These are phyloP conservation scores for Lactarius sp. DNA, from an alignment of 768 basidiomycete species.

Conservation along the genomic window DNA sequence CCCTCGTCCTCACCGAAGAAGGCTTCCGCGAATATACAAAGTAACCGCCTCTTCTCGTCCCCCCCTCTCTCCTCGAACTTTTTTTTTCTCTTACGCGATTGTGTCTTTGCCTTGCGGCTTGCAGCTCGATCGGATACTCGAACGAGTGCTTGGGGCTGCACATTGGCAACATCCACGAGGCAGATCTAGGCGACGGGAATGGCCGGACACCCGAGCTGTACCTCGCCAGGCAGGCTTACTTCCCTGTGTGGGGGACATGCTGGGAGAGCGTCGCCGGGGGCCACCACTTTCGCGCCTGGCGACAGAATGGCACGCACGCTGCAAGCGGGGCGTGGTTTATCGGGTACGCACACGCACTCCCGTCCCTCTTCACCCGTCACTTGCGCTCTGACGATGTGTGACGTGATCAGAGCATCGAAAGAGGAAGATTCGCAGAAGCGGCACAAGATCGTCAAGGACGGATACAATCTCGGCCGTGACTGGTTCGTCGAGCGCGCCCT, in stretches of 20 bases:
- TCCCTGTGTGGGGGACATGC: conserved; percentile 77
- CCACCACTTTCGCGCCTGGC: conserved; percentile 87
- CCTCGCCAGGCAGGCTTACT: conserved; percentile 74
- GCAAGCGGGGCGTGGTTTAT: conserved; percentile 82
- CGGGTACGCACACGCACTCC: conserved; percentile 36
- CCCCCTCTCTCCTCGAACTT: neutral
- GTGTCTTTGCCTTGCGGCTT: neutral
- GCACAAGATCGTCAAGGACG: conserved; percentile 71
- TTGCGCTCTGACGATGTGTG: neutral
- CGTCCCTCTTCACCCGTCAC: neutral
- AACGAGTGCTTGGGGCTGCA: conserved; percentile 80
- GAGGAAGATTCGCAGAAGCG: conserved; percentile 63
- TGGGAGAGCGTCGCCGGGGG: conserved; percentile 88
- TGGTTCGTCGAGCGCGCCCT: conserved; percentile 66
- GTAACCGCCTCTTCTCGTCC: conserved; percentile 34
- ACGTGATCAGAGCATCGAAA: conserved; percentile 55
- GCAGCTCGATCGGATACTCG: conserved; percentile 75
- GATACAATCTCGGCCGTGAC: conserved; percentile 81
- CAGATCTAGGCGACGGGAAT: conserved; percentile 80
- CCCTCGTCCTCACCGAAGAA: conserved; percentile 67
- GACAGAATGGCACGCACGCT: conserved; percentile 72
- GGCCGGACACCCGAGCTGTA: conserved; percentile 62
- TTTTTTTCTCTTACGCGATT: neutral
- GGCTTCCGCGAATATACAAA: conserved; percentile 70
- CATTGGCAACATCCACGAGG: conserved; percentile 67